These are phyloP conservation scores for Cercophora sp. DNA, from an alignment of 495 filamentous ascomycete genomes.

Conservation along the genomic window DNA sequence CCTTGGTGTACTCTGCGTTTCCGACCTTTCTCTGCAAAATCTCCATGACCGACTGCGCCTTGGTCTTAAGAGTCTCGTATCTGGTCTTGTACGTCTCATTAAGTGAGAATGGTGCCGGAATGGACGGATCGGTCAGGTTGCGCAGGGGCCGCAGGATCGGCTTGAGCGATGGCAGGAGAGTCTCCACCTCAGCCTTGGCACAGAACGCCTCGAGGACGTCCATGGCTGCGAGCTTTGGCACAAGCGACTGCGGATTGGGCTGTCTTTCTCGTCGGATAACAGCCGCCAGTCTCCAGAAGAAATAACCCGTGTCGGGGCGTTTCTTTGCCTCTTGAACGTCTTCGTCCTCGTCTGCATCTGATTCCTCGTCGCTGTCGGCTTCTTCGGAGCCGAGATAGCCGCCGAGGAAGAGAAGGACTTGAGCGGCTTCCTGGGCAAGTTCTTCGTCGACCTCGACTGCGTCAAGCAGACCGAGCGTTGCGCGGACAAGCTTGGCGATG, in stretches of 20 bases:
- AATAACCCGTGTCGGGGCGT: conserved; percentile 54
- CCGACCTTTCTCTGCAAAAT: conserved; percentile 77
- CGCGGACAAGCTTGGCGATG: conserved; percentile 61
- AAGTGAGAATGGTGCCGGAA: conserved; percentile 60
- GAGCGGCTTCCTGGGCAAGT: conserved; percentile 66
- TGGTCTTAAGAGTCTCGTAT: conserved; percentile 63
- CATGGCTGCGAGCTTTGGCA: conserved; percentile 72
- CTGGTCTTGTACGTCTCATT: conserved; percentile 63
- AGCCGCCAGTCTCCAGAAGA: conserved; percentile 69
- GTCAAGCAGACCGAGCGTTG: conserved; percentile 62
- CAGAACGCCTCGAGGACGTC: conserved; percentile 62
- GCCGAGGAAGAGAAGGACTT: conserved; percentile 72
- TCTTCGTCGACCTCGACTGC: conserved; percentile 59
- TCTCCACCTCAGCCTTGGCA: conserved; percentile 51
- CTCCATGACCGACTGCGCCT: conserved; percentile 68
- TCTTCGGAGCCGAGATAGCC: conserved; percentile 25
- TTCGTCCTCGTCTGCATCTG: conserved; percentile 31
- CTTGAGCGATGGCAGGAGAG: conserved; percentile 56
- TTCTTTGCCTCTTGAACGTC: conserved; percentile 29
- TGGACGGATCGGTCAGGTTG: conserved; percentile 75
- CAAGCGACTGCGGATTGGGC: conserved; percentile 54
- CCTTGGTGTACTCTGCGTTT: conserved; percentile 67
- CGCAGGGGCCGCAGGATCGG: conserved; percentile 74
- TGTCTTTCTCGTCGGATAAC: conserved; percentile 76
- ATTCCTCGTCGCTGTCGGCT: conserved; percentile 29